Evolutionary conservation across 2,329 filamentous ascomycete genomes (phyloP).

Genomic region (Daldinia sp.): DNA sequence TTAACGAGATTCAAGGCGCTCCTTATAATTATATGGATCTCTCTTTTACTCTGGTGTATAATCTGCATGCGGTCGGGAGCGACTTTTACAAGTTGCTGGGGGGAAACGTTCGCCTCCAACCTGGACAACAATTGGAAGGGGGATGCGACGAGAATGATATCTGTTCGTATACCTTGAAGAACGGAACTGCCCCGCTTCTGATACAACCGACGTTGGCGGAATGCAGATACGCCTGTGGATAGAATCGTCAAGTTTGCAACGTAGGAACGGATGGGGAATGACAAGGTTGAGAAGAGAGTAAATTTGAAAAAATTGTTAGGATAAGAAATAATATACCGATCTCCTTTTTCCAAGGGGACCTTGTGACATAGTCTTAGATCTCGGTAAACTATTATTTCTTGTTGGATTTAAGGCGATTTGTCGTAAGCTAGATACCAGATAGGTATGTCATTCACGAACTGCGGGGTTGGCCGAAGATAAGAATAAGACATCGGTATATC

Average conservation of each 20-base stretch:
- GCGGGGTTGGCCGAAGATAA: constrained; percentile 36
- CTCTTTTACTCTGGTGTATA: constrained; percentile 31
- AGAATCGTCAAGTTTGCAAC: neutral
- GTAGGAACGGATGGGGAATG: neutral
- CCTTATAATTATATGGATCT: constrained; percentile 32
- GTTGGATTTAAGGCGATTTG: neutral
- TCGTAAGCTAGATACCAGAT: constrained; percentile 4
- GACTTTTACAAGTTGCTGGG: constrained; percentile 34
- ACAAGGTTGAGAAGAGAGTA: neutral
- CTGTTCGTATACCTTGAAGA: constrained; percentile 32
- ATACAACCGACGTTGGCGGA: constrained; percentile 36
- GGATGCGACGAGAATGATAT: constrained; percentile 31
- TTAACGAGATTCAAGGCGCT: constrained; percentile 33
- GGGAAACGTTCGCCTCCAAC: constrained; percentile 3
- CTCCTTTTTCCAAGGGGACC: neutral
- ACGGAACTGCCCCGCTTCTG: constrained; percentile 27
- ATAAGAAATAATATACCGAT: neutral
- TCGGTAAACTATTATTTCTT: neutral
- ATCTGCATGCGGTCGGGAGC: constrained; percentile 25
- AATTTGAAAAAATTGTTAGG: neutral
- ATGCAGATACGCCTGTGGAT: constrained; percentile 35
- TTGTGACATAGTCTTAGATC: neutral
- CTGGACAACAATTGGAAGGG: constrained; percentile 29
- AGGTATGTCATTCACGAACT: constrained; percentile 19
- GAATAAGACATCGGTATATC: constrained; percentile 28